phyloP scores from a whole-genome alignment of 192 early-diverging fungal genomes.

The Blastocladiella britannica region DNA sequence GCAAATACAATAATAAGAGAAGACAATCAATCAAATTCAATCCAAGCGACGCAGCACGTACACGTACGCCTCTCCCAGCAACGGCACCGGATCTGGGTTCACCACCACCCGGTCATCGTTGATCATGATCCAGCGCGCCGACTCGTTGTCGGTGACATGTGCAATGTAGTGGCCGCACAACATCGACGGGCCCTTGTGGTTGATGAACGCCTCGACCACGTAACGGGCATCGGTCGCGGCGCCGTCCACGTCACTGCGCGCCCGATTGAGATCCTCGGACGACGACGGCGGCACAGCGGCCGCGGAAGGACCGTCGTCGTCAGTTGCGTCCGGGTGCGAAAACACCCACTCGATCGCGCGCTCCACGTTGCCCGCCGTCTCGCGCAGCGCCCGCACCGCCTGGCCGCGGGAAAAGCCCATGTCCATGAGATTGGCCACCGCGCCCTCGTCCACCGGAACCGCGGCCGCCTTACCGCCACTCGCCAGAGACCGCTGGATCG shows the following conservation, averaged over 20 bases:
- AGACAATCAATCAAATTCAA: conserved; percentile 1
- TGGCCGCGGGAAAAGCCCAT: conserved; percentile 79
- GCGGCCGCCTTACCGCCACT: not conserved
- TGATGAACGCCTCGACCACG: conserved; percentile 58
- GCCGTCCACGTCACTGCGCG: conserved; percentile 4
- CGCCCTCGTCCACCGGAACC: conserved; percentile 25
- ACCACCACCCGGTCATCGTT: conserved; percentile 90
- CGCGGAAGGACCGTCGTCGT: conserved; percentile 10
- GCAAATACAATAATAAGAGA: too few relatives aligned
- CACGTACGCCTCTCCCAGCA: conserved; percentile 45
- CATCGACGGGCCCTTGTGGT: conserved; percentile 85
- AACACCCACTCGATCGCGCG: conserved; percentile 93
- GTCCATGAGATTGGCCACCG: conserved; percentile 50
- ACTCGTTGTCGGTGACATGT: conserved; percentile 39
- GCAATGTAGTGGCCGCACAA: conserved; percentile 95
- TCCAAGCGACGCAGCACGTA: conserved; percentile 37
- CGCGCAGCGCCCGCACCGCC: conserved; percentile 56
- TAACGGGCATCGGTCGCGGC: conserved; percentile 30
- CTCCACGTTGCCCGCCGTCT: conserved; percentile 60
- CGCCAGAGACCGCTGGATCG: not conserved
- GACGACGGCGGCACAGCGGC: too few relatives aligned
- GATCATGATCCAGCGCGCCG: conserved; percentile 63
- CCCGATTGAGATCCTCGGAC: too few relatives aligned
- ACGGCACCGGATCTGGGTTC: conserved; percentile 29
- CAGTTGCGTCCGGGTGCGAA: conserved; percentile 54